These are phyloP conservation scores for Adansonia digitata DNA, from an alignment of 345 rosid species.

Conservation along the genomic window DNA sequence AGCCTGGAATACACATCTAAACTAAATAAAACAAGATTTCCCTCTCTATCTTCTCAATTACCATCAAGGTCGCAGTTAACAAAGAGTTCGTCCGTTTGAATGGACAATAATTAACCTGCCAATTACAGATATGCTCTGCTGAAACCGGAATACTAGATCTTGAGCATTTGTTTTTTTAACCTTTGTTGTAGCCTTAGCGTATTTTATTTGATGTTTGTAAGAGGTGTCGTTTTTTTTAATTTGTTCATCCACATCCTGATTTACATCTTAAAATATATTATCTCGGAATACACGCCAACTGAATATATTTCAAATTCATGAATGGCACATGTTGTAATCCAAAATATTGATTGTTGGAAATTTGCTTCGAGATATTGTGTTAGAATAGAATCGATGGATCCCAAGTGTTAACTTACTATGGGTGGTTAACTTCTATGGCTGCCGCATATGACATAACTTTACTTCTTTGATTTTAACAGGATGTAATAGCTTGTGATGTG, in stretches of 20 bases:
- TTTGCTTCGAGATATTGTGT: background rate
- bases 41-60: background rate
- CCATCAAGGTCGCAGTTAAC: background rate
- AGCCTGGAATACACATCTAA: background rate
- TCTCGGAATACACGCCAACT: background rate
- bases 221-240: background rate
- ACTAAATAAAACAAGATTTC: background rate
- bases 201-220: background rate
- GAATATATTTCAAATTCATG: background rate
- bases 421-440: background rate
- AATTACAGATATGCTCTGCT: background rate
- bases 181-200: background rate
- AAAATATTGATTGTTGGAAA: background rate
- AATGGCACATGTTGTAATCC: background rate
- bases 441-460: background rate
- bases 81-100: background rate
- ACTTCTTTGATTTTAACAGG: conserved; percentile 36
- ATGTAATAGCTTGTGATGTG: conserved; percentile 95
- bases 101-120: background rate
- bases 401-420: background rate
- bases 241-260: too few relatives aligned
- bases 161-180: background rate
- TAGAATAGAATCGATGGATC: background rate
- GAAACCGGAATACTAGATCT: too few relatives aligned
- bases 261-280: background rate